Base-by-base conservation (phyloP, 2,329 filamentous ascomycete species). In the Aspergillus luchuensis region DNA sequence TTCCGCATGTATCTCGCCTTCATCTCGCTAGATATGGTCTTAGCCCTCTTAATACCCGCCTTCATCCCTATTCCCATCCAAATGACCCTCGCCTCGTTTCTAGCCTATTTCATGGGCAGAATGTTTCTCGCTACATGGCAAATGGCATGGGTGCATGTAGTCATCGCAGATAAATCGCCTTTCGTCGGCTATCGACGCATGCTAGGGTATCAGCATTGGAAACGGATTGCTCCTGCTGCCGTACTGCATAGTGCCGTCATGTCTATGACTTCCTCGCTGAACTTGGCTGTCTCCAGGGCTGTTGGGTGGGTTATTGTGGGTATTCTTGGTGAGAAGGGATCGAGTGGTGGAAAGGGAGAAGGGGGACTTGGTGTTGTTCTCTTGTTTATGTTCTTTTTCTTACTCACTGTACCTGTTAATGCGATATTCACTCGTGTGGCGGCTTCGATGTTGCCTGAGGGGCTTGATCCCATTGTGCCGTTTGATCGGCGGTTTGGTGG, bases 401-500 rank as follows among this genome's bases (percentile, higher is more conserved):
- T 91, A 56, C 76, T 94, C 62, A 81, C 91, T 64, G 84, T 97
- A 58, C 93, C 94, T 19, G 85, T 91, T 45, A 84, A 85, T 62
- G 89, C 94, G 30, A 85, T 91, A 17, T 85, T 96, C 59, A 83
- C 90, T 66, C 91, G 94, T 64, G 87, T 97, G 36, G 92, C 96
- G 74, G 92, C 93, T 7, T 94, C 91, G 51, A 87, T 97, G 68
- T 86, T 97, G 4, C 86, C 91, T 1, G 89, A 91, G 60, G 88
- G 91, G n/a, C 85, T 92, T 66, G 89, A 96, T 78, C 87, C 91
- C 28, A 90, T 97, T 64, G 88, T 98, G 38, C 89, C 91, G 28
- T 97, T 97, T 70, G 93, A 98, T 81, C 90, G 92, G 66, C 89
- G 89, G 21, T 95, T 96, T 71, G 86, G 84, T 64, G 91, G 91